Base-by-base conservation (phyloP, 768 basidiomycete genomes). In the Mycena capillaripes region DNA sequence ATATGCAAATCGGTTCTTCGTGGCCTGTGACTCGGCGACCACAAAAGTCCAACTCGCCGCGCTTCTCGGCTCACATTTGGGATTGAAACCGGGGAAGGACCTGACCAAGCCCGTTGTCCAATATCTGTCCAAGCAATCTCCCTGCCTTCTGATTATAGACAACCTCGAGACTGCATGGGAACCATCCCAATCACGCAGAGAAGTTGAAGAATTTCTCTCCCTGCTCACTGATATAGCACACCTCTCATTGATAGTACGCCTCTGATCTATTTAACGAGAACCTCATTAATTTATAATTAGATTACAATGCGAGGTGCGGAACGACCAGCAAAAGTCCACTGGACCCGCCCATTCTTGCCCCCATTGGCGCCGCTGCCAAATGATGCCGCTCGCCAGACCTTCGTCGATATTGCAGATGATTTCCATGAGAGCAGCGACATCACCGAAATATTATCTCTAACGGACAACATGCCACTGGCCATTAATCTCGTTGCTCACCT, bases 261-360 rank as follows among this genome's bases (percentile, higher is more conserved):
- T 30, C 4, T 30, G 25, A 34, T 62, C n/a, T n/a, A n/a, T n/a
- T n/a, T n/a, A n/a, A n/a, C n/a, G n/a, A n/a, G n/a, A n/a, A n/a
- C 23, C 21, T 42, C 25, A 40, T 62, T 50, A 25, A 16, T 29
- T 44, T 32, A 2, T 1, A 30, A 55, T 10, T 40, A 64, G 66
- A 48, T 69, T 17, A 69, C 66, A n/a, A 60, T 69, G 66, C 66
- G 58, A 14, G 66, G 66, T 27, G 66, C 55, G 5, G 66, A 68
- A 30, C 4, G 57, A 8, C 66, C 66, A 8, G 57, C 7, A 2
- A 59, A 50, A 50, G 56, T 68, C 5, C 19, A 25, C 16, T 66
- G 65, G 65, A 42, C 65, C 3, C 34, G 21, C 11, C 65, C 65
- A 11, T 66, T 66, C n/a, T 29, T 66, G 25, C 36, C 30, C 10